Base-by-base conservation (phyloP, 73 alveolate genomes). In the Symbiodinium natans region DNA sequence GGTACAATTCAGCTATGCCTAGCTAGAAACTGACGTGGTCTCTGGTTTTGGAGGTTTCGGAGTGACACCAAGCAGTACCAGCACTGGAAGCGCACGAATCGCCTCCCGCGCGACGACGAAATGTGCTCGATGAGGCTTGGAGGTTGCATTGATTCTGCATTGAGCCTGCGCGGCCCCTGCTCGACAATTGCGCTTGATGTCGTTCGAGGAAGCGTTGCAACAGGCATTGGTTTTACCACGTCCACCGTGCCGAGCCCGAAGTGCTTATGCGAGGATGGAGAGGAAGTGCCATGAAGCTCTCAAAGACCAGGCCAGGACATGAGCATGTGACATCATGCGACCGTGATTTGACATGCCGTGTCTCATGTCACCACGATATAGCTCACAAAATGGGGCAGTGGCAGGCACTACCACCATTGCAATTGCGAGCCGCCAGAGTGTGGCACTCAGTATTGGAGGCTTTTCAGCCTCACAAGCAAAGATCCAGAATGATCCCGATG, bases 211-310 rank as follows among this genome's bases (percentile, higher is more conserved):
- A 8, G 23, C 33, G 17, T 39, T 29, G 11, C 29, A 21, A 19
- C 59, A 88, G 95, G 95, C 95, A 88, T 63, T 88, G 95, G 95
- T 88, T 63, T 54, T 88, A 88, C 33, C 95, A 88, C 46, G 95
- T 88, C 11, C 95, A 88, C 46, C 41, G 40, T 29, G 95, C 95
- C 3, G 95, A 88, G 23, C 95, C 95, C 19, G 95, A 88, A 88
- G 95, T 88, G 34, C 73, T 88, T 25, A 88, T 88, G 95, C 73
- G 95, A 39, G 74, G 71, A 8, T 88, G 95, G 95, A 63, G 46
- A 1, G 86, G 74, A 38, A 39, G 86, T n/a, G 36, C 41, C 34
- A 13, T 88, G 85, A 63, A 31, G 21, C 95, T 88, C 46, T 88
- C 95, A n/a, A 88, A 40, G 95, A 88, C 95, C 41, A 88, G 95